A percentile compares a stretch with the other conserved stretches of the same genome.
phyloP scores from a whole-genome alignment of 2,329 filamentous ascomycete species.

The Sporothrix pallida region DNA sequence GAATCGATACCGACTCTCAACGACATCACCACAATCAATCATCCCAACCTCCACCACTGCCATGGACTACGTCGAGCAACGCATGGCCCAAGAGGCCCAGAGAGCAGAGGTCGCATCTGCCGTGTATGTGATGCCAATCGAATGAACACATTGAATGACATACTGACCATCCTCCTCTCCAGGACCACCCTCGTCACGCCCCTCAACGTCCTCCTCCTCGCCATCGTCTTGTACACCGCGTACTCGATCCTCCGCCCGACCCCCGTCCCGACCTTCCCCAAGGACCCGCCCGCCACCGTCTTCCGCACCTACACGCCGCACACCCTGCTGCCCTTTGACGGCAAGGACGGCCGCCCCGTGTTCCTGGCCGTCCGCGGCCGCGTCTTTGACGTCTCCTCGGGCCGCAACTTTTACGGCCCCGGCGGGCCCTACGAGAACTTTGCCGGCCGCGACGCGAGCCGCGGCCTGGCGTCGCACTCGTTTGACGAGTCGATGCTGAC shows the following conservation, averaged over 20 bases:
- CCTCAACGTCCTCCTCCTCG: constrained; percentile 66
- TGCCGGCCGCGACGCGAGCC: constrained; percentile 86
- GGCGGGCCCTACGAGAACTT: constrained; percentile 96
- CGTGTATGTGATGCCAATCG: constrained; percentile 27
- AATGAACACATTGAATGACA: not conserved
- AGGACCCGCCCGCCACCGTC: constrained; percentile 62
- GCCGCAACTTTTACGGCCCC: constrained; percentile 94
- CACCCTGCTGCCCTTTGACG: constrained; percentile 86
- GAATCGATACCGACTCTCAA: not conserved
- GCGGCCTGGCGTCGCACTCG: constrained; percentile 86
- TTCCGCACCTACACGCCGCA: constrained; percentile 75
- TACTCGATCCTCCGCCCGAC: constrained; percentile 61
- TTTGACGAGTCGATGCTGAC: constrained; percentile 97
- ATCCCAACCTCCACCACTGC: not conserved
- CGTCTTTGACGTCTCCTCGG: constrained; percentile 87
- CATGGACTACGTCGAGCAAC: constrained; percentile 65
- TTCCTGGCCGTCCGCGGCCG: constrained; percentile 90
- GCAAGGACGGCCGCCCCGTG: constrained; percentile 73
- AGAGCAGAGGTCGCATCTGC: constrained; percentile 43
- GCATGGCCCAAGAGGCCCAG: constrained; percentile 60
- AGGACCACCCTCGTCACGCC: constrained; percentile 61
- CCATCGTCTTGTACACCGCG: constrained; percentile 62
- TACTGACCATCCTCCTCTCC: not conserved
- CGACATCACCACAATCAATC: not conserved
- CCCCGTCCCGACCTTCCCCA: constrained; percentile 54